Base-by-base conservation (phyloP, 768 basidiomycete genomes). In the Erythrobasidium yunnanense region DNA sequence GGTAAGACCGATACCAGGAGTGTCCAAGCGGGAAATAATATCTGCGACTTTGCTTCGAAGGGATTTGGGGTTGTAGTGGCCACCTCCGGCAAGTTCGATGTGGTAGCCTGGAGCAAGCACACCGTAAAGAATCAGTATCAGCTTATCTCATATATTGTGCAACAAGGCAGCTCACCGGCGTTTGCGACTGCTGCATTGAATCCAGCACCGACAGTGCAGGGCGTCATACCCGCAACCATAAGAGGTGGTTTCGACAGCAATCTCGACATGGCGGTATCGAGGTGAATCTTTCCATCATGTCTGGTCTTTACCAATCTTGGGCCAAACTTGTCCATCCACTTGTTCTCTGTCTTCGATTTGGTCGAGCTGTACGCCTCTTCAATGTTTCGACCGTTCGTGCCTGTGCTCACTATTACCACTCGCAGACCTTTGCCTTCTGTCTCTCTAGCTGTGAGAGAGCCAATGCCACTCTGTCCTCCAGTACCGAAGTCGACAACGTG, bases 171-270 rank as follows among this genome's bases (percentile, higher is more conserved):
- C 49, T 51, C 22, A 0, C 93, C 93, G 27, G 95, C 92, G 69
- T 86, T 83, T 71, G 95, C 84, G 50, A 93, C 82, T 6, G 95
- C 92, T 66, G 86, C 85, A 73, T 96, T 92, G 76, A 97, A 93
- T 18, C 91, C 91, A 32, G 86, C 86, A 75, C 92, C 86, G 70
- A 99, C 95, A 32, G 95, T 99, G 1, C 87, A 87, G 0, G 95
- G 95, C 0, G 95, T 99, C 95, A 99, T 97, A 66, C 95, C 95
- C 53, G 92, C 93, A 38, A 99, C 91, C 95, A 97, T 97, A 77
- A 99, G 87, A 33, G 95, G 95, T 2, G 95, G 85, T 78, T 97
- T 99, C 72, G 90, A 90, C 46, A 99, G 77, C 47, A 99, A 82
- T 67, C 95, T 88, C 54, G 93, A 93, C 82, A 96, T 93, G 2